Base-by-base conservation (phyloP, 2,329 filamentous ascomycete genomes). In the Ophiobolus disseminans region DNA sequence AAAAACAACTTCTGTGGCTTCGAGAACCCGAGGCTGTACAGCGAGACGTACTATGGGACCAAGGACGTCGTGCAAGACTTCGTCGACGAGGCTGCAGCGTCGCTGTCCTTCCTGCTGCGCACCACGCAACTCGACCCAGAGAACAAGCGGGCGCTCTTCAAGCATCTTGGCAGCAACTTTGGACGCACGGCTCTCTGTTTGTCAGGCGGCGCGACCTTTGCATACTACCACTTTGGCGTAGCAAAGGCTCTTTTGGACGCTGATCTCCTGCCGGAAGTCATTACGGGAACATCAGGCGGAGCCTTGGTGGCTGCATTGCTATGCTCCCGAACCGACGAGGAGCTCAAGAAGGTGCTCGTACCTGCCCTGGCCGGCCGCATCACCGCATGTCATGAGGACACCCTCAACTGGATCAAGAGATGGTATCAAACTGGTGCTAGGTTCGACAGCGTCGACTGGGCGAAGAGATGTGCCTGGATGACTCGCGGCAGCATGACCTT, bases 1-100 rank as follows among this genome's bases (percentile, higher is more conserved):
- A 99, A 97, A 81, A 96, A 92, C 74, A 97, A 99, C 69, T 99
- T 97, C 74, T 91, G 90, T 14, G 94, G 94, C 0, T 87, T 96
- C 11, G 94, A 99, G 73, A 97, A 96, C 64, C 86, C 93, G 8
- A 84, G 91, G 45, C 76, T 99, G n/a, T 99, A 99, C 72, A 96
- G 90, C 64, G 92, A 97, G 76, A 96, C 93, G 3, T 99, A 99
- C 70, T 96, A 91, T 62, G 94, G 94, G 23, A 97, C 94, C n/a
- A 99, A 99, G 74, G 85, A 94, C 53, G 75, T 97, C 57, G 90
- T 96, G 22, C 94, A 97, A 73, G 86, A 87, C 45, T 97, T 93
- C 66, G 78, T 96, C 35, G 90, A 97, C 53, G 92, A 97, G 75
- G 87, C 89, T 39, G 86, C 89, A 77, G 81, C 74, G 2, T 82